A percentile compares a stretch with the other conserved stretches of the same genome.
Evolutionary conservation across 139 green algal genomes (phyloP).

Genomic region (Marvania coccoides): DNA sequence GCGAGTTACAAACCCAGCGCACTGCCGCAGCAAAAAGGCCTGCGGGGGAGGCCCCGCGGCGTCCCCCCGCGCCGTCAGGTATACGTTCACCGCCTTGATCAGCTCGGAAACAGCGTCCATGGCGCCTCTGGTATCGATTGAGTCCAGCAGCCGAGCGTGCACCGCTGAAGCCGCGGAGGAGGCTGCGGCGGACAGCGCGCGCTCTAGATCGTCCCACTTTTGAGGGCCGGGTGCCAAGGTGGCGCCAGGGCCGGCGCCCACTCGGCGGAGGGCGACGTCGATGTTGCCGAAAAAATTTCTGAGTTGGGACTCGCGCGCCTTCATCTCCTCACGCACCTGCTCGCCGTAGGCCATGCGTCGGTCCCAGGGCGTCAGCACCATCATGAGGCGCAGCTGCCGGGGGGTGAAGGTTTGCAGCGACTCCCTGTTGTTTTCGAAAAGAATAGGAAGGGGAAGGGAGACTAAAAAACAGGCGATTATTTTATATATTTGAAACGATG

Average conservation of each 20-base stretch:
- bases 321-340: constrained; percentile 56
- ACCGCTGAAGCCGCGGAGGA: constrained; percentile 46
- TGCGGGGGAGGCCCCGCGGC: constrained; percentile 38
- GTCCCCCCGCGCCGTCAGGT: constrained; percentile 51
- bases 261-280: constrained; percentile 64
- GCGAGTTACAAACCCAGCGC: constrained; percentile 64
- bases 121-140: constrained; percentile 82
- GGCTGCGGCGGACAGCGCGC: constrained; percentile 34
- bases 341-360: constrained; percentile 67
- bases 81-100: constrained; percentile 76
- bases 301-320: constrained; percentile 60
- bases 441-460: not conserved
- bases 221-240: not conserved
- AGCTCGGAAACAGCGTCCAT: constrained; percentile 73
- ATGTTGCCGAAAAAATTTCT: constrained; percentile 94
- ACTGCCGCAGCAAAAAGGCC: constrained; percentile 66
- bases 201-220: constrained; percentile 48
- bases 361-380: constrained; percentile 86
- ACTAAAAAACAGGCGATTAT: no score
- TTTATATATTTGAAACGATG: no score
- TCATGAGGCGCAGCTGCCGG: constrained; percentile 91
- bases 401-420: constrained; percentile 70
- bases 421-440: constrained; percentile 46
- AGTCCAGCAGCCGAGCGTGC: constrained; percentile 76
- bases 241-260: constrained; percentile 1